Evolutionary conservation across 2,329 filamentous ascomycete species (phyloP).

Genomic region (Apiospora malaysiana): DNA sequence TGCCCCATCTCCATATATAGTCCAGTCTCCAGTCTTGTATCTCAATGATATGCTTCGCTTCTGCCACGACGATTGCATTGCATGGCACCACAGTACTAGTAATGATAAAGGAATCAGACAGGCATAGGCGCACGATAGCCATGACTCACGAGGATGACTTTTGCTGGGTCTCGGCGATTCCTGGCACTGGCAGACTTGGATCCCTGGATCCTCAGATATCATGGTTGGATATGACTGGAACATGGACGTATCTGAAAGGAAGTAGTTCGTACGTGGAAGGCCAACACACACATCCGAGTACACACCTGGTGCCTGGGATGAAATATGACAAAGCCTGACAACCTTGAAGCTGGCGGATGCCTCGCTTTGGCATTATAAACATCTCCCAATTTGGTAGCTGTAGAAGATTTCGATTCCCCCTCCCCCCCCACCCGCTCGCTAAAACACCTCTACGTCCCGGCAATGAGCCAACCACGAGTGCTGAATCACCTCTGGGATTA

Average conservation of each 20-base stretch:
- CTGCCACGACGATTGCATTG: not conserved
- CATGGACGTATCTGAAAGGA: too few species aligned
- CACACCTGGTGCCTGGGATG: too few species aligned
- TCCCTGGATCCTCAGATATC: not conserved
- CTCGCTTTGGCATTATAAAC: too few species aligned
- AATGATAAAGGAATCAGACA: not conserved
- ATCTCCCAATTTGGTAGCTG: not conserved
- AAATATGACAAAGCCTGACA: not conserved
- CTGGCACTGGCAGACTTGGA: too few species aligned
- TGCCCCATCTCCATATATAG: not conserved
- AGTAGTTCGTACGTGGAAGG: too few species aligned
- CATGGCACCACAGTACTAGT: not conserved
- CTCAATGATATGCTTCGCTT: not conserved
- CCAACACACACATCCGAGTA: too few species aligned
- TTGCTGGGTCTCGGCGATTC: not conserved
- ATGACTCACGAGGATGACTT: not conserved
- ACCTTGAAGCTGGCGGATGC: not conserved
- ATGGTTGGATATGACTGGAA: too few species aligned
- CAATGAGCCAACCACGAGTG: conserved; percentile 11
- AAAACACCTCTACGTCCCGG: not conserved
- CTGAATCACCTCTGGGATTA: not conserved
- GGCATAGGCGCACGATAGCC: not conserved
- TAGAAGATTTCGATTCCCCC: not conserved
- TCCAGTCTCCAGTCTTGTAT: too few species aligned
- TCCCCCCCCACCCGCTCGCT: not conserved